Base-by-base conservation (phyloP, 371 early-diverging fungal species). In the Mortierella polycephala region DNA sequence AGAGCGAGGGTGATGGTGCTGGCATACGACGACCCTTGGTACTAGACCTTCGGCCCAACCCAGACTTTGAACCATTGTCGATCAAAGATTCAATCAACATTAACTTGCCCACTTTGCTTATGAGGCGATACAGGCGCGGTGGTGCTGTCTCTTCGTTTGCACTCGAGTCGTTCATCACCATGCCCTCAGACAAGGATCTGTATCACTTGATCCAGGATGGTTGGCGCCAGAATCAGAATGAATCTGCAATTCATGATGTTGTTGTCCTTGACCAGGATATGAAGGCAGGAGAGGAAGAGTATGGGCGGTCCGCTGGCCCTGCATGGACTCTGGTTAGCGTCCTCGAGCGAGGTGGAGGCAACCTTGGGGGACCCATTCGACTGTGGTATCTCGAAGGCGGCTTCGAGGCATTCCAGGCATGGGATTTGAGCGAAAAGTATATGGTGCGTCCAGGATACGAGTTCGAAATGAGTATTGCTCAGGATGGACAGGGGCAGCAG, bases 291-390 rank as follows among this genome's bases (percentile, higher is more conserved):
- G 77, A 84, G 46, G 80, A 72, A 23, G 77, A 70, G 12, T 71
- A 67, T 40, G 77, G 77, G 7, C 71, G 77, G 23, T 76, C 77
- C 1, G 75, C 85, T n/a, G 83, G 86, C 5, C 85, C 87, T 16
- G 89, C 89, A 8, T 90, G 90, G 90, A 90, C 90, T 0, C 60
- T 90, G 37, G 62, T 89, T n/a, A 83, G 65, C 44, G 89, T 90
- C 5, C 69, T 90, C 47, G 85, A 86, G 47, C 70, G 85, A 13
- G 85, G 79, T 45, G 77, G 67, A 21, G 77, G 71, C 9, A 30
- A 66, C 75, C 49, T 61, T 52, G 41, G 74, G 64, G 55, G 68
- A 62, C 57, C 72, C 20, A 58, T 81, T 55, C 57, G 65, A 0
- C 70, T 88, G 0, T 81, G 81, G 64, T 87, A 84, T 70, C 68